phyloP scores from a whole-genome alignment of 2,329 filamentous ascomycete genomes.

The Fonsecaea monophora region DNA sequence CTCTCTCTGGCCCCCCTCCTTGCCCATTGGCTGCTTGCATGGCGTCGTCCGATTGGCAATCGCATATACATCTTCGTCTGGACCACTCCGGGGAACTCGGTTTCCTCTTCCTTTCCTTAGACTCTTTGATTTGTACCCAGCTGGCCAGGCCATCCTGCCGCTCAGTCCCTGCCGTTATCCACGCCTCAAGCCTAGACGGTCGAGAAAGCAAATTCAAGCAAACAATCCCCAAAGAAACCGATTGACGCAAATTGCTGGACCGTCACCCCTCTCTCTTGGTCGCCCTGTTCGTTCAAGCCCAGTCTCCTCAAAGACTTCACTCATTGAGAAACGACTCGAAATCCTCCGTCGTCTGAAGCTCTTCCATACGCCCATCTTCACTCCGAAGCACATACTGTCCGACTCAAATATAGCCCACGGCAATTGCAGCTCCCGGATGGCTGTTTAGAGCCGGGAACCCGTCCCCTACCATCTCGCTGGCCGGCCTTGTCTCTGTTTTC shows the following conservation, averaged over 20 bases:
- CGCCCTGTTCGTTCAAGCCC: not conserved
- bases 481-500: constrained; percentile 38
- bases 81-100: constrained; percentile 10
- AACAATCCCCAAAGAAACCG: constrained; percentile 11
- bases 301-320: not conserved
- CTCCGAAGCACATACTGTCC: not conserved
- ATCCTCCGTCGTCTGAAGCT: not conserved
- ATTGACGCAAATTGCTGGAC: not conserved
- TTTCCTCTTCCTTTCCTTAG: constrained; percentile 19
- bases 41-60: constrained; percentile 35
- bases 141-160: constrained; percentile 4
- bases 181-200: constrained; percentile 11
- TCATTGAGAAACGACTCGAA: constrained; percentile 4
- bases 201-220: constrained; percentile 18
- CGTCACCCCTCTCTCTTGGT: constrained; percentile 2
- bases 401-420: not conserved
- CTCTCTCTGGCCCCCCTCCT: constrained; percentile 1
- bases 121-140: constrained; percentile 23
- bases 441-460: constrained; percentile 19
- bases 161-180: constrained; percentile 17
- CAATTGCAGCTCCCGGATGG: constrained; percentile 23
- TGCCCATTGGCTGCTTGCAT: constrained; percentile 26
- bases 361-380: not conserved
- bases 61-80: constrained; percentile 35
- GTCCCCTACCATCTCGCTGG: constrained; percentile 27